Evolutionary conservation across 345 rosid species (phyloP).

Genomic region (Salix arbutifolia): DNA sequence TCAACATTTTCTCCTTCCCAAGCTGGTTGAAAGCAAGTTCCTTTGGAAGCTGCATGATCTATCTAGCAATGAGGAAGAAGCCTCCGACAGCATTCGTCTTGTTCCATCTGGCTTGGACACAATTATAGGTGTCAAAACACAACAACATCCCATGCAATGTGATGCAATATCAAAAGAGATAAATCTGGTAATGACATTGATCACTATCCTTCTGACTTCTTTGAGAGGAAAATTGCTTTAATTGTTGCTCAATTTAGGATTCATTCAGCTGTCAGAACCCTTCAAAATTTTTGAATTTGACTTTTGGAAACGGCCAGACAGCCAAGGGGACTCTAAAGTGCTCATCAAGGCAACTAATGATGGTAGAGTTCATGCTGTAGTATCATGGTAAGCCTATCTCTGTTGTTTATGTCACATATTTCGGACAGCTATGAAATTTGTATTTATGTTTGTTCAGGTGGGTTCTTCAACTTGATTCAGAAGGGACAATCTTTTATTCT

Average conservation of each 20-base stretch:
- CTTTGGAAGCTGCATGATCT: slow-evolving; percentile 67
- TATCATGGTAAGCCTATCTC: slow-evolving; percentile 62
- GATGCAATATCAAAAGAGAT: slow-evolving; percentile 68
- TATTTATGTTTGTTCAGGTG: slow-evolving; percentile 51
- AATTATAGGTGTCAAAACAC: slow-evolving; percentile 46
- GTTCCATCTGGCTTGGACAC: slow-evolving; percentile 56
- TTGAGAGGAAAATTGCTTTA: slow-evolving; percentile 22
- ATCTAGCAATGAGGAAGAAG: slow-evolving; percentile 45
- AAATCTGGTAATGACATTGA: slow-evolving; percentile 51
- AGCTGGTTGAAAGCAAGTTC: slow-evolving; percentile 77
- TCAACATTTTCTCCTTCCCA: slow-evolving; percentile 6
- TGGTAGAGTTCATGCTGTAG: slow-evolving; percentile 76
- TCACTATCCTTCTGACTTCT: slow-evolving; percentile 8
- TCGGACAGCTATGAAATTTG: neutral
- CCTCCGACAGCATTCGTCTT: slow-evolving; percentile 55
- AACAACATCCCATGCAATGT: slow-evolving; percentile 76
- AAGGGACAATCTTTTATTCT: slow-evolving; percentile 78
- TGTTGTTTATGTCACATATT: neutral
- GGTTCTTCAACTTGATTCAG: slow-evolving; percentile 82
- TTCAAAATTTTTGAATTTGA: slow-evolving; percentile 84
- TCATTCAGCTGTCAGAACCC: slow-evolving; percentile 87
- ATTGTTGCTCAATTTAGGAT: slow-evolving; percentile 41
- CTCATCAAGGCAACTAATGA: slow-evolving; percentile 44
- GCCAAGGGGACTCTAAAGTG: slow-evolving; percentile 52
- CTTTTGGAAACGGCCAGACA: slow-evolving; percentile 86